A percentile compares a stretch with the other conserved stretches of the same genome.
Evolutionary conservation across 805 yeast genomes (phyloP).

Genomic region (Yamadazyma endophytica): DNA sequence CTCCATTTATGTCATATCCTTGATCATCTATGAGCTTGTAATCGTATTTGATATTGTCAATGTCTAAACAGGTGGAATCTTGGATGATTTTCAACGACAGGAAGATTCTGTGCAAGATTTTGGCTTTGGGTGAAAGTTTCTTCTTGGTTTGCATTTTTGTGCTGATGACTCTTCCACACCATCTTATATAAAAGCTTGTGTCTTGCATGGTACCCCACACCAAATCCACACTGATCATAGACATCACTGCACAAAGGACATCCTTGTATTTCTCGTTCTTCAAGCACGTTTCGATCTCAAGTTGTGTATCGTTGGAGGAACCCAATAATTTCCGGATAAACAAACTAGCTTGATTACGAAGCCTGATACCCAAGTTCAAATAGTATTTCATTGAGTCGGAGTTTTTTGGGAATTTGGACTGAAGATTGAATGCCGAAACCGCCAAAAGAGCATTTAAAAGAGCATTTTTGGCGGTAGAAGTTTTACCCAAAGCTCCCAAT

Average conservation of each 20-base stretch:
- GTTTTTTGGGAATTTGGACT: conserved; percentile 64
- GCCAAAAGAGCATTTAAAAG: conserved; percentile 75
- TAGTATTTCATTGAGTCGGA: conserved; percentile 66
- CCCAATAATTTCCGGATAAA: conserved; percentile 57
- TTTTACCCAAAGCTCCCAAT: conserved; percentile 64
- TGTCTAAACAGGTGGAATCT: conserved; percentile 59
- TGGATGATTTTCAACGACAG: conserved; percentile 71
- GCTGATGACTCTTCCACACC: conserved; percentile 72
- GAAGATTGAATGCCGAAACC: conserved; percentile 76
- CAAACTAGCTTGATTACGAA: conserved; percentile 69
- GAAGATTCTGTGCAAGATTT: conserved; percentile 71
- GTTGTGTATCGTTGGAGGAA: conserved; percentile 24
- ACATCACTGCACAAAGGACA: conserved; percentile 73
- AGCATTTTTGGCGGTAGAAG: conserved; percentile 74
- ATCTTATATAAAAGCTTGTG: conserved; percentile 67
- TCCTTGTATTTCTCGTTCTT: conserved; percentile 72
- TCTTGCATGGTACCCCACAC: conserved; percentile 91
- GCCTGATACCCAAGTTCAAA: conserved; percentile 65
- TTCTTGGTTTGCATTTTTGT: conserved; percentile 63
- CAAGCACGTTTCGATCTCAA: conserved; percentile 42
- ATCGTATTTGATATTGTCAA: conserved; percentile 24
- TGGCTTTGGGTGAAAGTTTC: conserved; percentile 69
- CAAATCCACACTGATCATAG: conserved; percentile 84
- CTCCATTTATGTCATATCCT: conserved; percentile 34
- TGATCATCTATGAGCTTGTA: conserved; percentile 22